These are phyloP conservation scores for Citrus unshiu DNA, from an alignment of 345 rosid genomes.

Conservation along the genomic window DNA sequence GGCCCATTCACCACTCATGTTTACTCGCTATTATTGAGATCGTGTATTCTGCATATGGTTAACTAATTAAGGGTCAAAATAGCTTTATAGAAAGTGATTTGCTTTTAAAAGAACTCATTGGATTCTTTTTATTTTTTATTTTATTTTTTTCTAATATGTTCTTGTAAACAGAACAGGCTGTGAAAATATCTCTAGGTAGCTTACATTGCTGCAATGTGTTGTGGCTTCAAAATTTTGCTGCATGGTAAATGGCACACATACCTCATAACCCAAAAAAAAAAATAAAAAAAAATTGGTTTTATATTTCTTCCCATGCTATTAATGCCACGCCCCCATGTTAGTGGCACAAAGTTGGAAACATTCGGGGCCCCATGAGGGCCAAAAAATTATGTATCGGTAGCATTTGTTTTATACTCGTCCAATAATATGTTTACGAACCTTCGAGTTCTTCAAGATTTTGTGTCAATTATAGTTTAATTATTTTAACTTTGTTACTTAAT, in stretches of 20 bases:
- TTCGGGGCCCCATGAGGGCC: slow-evolving; percentile 24
- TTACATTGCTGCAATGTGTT: not conserved
- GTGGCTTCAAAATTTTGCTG: slow-evolving; percentile 9
- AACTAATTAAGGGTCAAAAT: slow-evolving; percentile 31
- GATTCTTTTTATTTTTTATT: slow-evolving; percentile 23
- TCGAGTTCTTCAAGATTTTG: too few species aligned
- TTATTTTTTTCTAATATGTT: not conserved
- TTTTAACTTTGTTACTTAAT: too few species aligned
- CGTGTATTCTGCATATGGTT: not conserved
- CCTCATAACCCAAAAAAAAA: not conserved
- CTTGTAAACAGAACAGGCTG: slow-evolving; percentile 26
- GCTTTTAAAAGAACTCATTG: slow-evolving; percentile 25
- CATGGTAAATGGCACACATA: not conserved
- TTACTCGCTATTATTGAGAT: slow-evolving; percentile 29
- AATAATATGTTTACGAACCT: not conserved
- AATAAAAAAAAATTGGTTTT: not conserved
- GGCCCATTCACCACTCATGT: not conserved
- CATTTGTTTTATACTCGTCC: slow-evolving; percentile 17
- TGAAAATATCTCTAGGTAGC: slow-evolving; percentile 9
- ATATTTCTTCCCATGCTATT: slow-evolving; percentile 22
- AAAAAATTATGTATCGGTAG: not conserved
- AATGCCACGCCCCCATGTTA: slow-evolving; percentile 1
- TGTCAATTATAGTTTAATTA: too few species aligned
- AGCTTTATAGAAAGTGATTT: slow-evolving; percentile 28
- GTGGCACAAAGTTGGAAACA: slow-evolving; percentile 21